Conservation (phyloP, 306 rosid genomes). For the Cyamopsis tetragonoloba region DNA sequence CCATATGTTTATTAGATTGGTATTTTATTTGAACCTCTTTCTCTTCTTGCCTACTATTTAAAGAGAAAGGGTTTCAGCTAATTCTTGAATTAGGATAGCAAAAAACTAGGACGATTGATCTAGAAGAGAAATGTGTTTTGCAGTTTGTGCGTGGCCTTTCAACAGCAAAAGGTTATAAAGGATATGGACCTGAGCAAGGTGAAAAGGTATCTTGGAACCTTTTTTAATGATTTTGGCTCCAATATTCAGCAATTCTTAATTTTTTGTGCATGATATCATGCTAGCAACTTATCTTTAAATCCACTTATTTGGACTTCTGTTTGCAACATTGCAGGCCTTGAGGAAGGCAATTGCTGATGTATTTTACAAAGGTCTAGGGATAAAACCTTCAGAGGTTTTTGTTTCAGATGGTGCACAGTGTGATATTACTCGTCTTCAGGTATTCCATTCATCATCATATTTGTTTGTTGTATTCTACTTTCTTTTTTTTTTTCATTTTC, state of each 20-base stretch:
- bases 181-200: conserved; percentile 85
- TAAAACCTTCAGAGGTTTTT: conserved; percentile 56
- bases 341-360: conserved; percentile 55
- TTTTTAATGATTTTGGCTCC: conserved; percentile 5
- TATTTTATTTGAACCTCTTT: not conserved
- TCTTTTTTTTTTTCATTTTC: not conserved
- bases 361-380: conserved; percentile 44
- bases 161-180: conserved; percentile 54
- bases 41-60: not conserved
- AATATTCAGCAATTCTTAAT: not conserved
- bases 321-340: conserved; percentile 38
- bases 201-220: conserved; percentile 47
- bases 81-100: not conserved
- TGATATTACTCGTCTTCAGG: conserved; percentile 83
- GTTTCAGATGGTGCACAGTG: conserved; percentile 79
- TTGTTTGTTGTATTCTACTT: not conserved
- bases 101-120: not conserved
- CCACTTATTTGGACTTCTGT: conserved; percentile 10
- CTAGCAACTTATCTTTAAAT: not conserved
- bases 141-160: conserved; percentile 72
- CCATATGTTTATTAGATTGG: too few relatives aligned
- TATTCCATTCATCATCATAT: conserved; percentile 21
- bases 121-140: conserved; percentile 24
- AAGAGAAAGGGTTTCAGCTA: not conserved
- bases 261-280: not conserved